phyloP scores from a whole-genome alignment of 2,329 filamentous ascomycete genomes.

The Tolypocladium endophyticum region DNA sequence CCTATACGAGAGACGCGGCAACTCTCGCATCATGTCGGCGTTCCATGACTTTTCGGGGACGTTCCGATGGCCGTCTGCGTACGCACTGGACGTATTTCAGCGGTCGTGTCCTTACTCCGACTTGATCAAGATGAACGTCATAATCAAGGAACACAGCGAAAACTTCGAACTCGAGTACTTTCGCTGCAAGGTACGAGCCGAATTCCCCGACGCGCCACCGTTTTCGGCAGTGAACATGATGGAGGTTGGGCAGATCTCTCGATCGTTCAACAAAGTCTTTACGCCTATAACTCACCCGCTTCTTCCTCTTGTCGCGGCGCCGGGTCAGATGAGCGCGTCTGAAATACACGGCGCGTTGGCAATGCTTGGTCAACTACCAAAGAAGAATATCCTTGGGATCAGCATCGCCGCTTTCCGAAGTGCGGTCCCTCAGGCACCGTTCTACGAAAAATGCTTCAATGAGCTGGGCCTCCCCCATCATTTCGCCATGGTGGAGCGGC shows the following conservation, averaged over 20 bases:
- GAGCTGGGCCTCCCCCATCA: conserved; percentile 78
- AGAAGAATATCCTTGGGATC: conserved; percentile 71
- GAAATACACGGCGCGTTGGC: conserved; percentile 75
- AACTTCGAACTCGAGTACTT: conserved; percentile 91
- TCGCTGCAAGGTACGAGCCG: conserved; percentile 61
- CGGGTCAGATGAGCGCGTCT: conserved; percentile 74
- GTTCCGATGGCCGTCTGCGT: conserved; percentile 70
- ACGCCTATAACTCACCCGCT: conserved; percentile 81
- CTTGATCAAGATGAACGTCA: conserved; percentile 84
- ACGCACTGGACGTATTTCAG: conserved; percentile 62
- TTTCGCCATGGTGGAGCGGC: conserved; percentile 64
- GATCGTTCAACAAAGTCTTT: conserved; percentile 76
- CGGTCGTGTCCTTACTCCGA: conserved; percentile 66
- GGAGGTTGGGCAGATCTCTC: conserved; percentile 72
- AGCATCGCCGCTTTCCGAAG: conserved; percentile 55
- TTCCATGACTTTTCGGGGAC: conserved; percentile 81
- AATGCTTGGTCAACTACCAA: conserved; percentile 70
- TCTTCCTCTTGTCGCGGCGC: conserved; percentile 73
- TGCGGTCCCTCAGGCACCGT: conserved; percentile 63
- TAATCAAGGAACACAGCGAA: conserved; percentile 71
- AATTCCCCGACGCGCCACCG: conserved; percentile 59
- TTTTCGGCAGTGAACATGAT: conserved; percentile 84
- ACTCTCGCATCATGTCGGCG: conserved; percentile 80
- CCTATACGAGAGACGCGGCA: conserved; percentile 60
- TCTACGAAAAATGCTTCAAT: conserved; percentile 78